Evolutionary conservation across 306 rosid genomes (phyloP).

Genomic region (Lagenaria siceraria): DNA sequence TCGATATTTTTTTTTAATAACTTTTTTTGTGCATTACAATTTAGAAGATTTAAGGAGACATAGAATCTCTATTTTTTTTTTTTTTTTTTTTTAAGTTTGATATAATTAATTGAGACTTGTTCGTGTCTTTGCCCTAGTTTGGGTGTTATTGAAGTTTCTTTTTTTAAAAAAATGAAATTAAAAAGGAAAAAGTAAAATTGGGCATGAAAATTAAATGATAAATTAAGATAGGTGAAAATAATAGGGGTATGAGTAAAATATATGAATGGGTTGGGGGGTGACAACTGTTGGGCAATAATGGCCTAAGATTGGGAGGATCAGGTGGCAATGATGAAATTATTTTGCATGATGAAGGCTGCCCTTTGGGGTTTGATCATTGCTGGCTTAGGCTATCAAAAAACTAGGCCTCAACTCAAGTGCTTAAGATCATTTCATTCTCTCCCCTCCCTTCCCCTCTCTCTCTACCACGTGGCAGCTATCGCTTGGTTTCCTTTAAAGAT

Average conservation of each 20-base stretch:
- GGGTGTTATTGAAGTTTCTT: no score
- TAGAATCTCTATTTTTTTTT: no score
- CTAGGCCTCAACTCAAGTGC: not conserved
- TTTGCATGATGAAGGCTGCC: conserved; percentile 3
- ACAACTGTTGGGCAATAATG: conserved; percentile 30
- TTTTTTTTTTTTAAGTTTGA: no score
- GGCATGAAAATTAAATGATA: no score
- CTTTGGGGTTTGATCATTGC: conserved; percentile 20
- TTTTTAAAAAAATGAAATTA: no score
- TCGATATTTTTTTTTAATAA: no score
- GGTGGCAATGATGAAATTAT: conserved; percentile 41
- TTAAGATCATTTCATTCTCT: not conserved
- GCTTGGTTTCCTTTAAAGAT: not conserved
- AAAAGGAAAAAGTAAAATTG: no score
- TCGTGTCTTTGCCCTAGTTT: no score
- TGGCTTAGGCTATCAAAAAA: not conserved
- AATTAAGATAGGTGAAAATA: no score
- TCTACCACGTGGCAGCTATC: not conserved
- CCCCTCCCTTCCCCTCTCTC: not conserved
- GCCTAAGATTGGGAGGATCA: conserved; percentile 27
- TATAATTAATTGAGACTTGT: no score
- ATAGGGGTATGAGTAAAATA: not conserved
- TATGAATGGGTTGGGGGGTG: conserved; percentile 1
- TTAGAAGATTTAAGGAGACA: no score
- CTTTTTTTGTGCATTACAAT: no score